phyloP scores from a whole-genome alignment of 163 green algal genomes.

The Prototheca wickerhamii region DNA sequence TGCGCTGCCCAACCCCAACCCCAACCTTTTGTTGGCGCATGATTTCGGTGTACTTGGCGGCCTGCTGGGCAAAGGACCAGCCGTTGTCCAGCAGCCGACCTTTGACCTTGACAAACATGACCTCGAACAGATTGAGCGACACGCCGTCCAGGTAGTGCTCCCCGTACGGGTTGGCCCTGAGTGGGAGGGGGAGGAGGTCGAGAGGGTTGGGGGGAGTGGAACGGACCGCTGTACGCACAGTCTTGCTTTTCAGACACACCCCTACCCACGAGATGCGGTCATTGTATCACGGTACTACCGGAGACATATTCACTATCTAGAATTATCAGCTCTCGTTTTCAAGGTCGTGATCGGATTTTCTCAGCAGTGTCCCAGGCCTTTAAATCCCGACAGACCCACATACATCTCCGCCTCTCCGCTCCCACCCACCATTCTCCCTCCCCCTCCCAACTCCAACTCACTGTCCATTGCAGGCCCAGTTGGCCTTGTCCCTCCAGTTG shows the following conservation, averaged over 20 bases:
- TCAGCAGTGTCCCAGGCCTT: too few species aligned
- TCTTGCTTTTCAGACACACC: too few species aligned
- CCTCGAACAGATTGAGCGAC: constrained; percentile 23
- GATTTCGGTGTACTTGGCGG: constrained; percentile 25
- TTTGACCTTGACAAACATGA: constrained; percentile 38
- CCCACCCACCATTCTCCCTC: not conserved
- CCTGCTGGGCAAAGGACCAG: constrained; percentile 21
- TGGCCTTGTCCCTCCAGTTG: constrained; percentile 29
- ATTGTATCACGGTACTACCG: too few species aligned
- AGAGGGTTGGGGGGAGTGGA: too few species aligned
- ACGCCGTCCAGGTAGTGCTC: constrained; percentile 34
- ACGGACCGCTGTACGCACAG: too few species aligned
- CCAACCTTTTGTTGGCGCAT: constrained; percentile 23
- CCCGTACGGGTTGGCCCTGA: constrained; percentile 37
- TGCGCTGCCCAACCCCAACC: not conserved
- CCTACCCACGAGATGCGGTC: too few species aligned
- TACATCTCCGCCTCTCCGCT: too few species aligned
- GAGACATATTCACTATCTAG: too few species aligned
- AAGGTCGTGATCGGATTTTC: too few species aligned
- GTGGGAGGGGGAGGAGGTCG: too few species aligned
- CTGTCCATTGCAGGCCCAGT: constrained; percentile 33
- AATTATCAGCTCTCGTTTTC: too few species aligned
- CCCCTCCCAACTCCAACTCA: constrained; percentile 5
- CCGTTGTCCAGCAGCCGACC: constrained; percentile 22
- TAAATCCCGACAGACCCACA: too few species aligned